Base-by-base conservation (phyloP, 495 filamentous ascomycete species). In the Penicillium macrosclerotiorum region DNA sequence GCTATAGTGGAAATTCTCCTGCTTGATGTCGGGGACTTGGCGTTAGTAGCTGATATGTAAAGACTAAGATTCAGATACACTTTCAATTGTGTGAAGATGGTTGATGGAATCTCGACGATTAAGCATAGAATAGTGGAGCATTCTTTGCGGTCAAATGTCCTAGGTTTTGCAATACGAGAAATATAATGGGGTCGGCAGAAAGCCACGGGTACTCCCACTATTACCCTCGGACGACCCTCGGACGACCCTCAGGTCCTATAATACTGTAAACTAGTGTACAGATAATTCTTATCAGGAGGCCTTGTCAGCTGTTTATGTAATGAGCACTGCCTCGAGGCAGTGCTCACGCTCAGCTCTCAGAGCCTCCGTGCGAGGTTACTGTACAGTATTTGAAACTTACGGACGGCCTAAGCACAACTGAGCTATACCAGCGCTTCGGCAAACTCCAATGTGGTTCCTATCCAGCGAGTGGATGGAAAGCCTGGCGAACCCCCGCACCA, bases 401-500 rank as follows among this genome's bases (percentile, higher is more conserved):
- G n/a, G 43, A 57, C 32, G 18, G 17, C 41, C 45, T 52, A 43
- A 56, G 43, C 45, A 50, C 37, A 48, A 26, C 25, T 24, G 54
- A 61, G 47, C 37, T 61, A 39, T 61, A 57, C 33, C 33, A 51
- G 42, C 53, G 54, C 32, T 54, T 54, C 27, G 53, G 42, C 22
- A 32, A 57, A 51, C 57, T n/a, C 57, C 39, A 37, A 27, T 31
- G 42, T 49, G 50, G 51, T 52, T 48, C 57, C 57, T 39, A 49
- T 61, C 42, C 44, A 30, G n/a, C 51, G 56, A 52, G 30, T 59
- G 16, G 56, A 55, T 44, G 51, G 44, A 35, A 49, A 55, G 47
- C 37, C 48, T 29, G 26, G 39, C 32, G 44, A 39, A 42, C 56
- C 56, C 39, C 40, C 42, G 56, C 56, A 36, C 51, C 56, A 24